A percentile compares a stretch with the other conserved stretches of the same genome.
These are phyloP conservation scores for Collybia nuda DNA, from an alignment of 768 basidiomycete species.

Conservation along the genomic window DNA sequence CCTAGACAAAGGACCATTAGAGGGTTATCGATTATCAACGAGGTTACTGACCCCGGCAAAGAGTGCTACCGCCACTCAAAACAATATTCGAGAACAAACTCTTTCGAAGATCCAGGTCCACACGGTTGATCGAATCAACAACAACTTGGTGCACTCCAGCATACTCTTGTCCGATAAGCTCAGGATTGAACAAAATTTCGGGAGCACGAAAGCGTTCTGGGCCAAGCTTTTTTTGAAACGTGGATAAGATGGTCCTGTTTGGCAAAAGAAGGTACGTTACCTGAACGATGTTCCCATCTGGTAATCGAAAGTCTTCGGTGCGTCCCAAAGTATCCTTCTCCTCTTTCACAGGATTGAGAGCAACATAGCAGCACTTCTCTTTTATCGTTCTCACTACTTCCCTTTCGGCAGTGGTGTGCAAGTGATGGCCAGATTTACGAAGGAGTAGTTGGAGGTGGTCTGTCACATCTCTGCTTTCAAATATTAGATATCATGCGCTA, in stretches of 20 bases:
- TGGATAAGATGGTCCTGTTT: slow-evolving; percentile 11
- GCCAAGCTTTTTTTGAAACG: slow-evolving; percentile 65
- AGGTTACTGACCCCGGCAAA: slow-evolving; percentile 75
- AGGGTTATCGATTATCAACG: not conserved
- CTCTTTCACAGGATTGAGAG: slow-evolving; percentile 90
- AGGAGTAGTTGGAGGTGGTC: slow-evolving; percentile 93
- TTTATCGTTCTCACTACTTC: slow-evolving; percentile 98
- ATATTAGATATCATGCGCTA: slow-evolving; percentile 11
- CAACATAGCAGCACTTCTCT: slow-evolving; percentile 97
- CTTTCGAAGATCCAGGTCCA: slow-evolving; percentile 95
- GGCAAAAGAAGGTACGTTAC: slow-evolving; percentile 41
- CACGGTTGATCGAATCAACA: slow-evolving; percentile 96
- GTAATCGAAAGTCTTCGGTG: slow-evolving; percentile 86
- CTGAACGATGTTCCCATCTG: slow-evolving; percentile 93
- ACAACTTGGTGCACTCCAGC: slow-evolving; percentile 98
- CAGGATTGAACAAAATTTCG: slow-evolving; percentile 97
- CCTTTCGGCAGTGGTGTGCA: slow-evolving; percentile 95
- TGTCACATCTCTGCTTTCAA: slow-evolving; percentile 80
- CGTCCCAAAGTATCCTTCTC: slow-evolving; percentile 85
- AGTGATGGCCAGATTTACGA: slow-evolving; percentile 90
- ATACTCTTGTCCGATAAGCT: slow-evolving; percentile 94
- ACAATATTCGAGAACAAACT: slow-evolving; percentile 96
- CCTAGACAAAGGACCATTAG: slow-evolving; percentile 40
- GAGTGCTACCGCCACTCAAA: slow-evolving; percentile 92
- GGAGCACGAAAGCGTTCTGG: slow-evolving; percentile 95